phyloP scores from a whole-genome alignment of 2,329 filamentous ascomycete genomes.

The Microdochium bolleyi region DNA sequence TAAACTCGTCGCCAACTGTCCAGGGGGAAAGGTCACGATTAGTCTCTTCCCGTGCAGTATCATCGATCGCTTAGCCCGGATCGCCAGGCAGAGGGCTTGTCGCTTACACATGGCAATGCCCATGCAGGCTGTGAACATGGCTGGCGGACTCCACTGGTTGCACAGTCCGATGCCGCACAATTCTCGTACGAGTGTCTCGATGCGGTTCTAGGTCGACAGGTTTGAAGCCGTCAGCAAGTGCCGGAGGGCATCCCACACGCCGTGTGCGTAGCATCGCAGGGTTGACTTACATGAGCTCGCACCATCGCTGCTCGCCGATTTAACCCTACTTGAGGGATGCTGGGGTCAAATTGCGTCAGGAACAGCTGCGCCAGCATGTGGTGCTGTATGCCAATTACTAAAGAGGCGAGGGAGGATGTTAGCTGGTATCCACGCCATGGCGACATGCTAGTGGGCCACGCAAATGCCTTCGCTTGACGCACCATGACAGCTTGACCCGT shows the following conservation, averaged over 20 bases:
- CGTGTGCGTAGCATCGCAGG: background rate
- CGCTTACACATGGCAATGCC: conserved; percentile 41
- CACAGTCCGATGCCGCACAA: conserved; percentile 52
- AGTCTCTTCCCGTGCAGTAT: background rate
- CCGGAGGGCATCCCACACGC: no score
- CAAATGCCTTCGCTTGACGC: no score
- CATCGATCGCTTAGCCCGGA: no score
- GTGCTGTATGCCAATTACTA: conserved; percentile 53
- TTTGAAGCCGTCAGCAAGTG: background rate
- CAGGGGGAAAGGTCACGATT: background rate
- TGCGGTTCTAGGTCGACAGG: conserved; percentile 25
- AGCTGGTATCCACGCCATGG: background rate
- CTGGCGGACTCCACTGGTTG: conserved; percentile 46
- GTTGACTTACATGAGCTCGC: conserved; percentile 28
- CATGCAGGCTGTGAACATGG: conserved; percentile 48
- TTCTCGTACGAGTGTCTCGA: conserved; percentile 37
- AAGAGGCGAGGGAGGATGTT: background rate
- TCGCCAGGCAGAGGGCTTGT: background rate
- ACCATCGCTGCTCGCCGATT: conserved; percentile 24
- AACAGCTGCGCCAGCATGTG: conserved; percentile 50
- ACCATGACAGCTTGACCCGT: conserved; percentile 47
- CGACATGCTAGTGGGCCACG: background rate
- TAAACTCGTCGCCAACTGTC: conserved; percentile 39
- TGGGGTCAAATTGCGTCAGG: conserved; percentile 47
- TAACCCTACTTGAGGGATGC: conserved; percentile 38